Conservation (phyloP, 73 alveolate species). For the Paramecium octaurelia region DNA sequence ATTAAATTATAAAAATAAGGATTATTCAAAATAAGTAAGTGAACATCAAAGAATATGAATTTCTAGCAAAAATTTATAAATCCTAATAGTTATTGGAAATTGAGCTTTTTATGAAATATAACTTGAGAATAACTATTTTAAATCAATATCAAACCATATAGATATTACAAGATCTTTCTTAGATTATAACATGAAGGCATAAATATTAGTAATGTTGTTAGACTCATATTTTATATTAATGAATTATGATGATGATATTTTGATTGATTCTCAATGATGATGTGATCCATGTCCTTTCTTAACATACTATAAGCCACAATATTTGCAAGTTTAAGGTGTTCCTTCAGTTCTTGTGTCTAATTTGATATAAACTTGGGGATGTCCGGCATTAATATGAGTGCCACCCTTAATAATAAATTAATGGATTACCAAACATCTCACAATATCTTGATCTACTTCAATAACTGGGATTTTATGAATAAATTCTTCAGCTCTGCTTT, state of each 20-base stretch:
- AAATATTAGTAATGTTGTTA: not conserved
- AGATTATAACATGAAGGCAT: not conserved
- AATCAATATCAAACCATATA: not conserved
- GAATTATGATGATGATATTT: not conserved
- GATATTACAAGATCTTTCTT: not conserved
- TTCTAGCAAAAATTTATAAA: not conserved
- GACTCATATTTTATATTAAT: not conserved
- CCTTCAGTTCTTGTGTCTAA: slow-evolving; percentile 65
- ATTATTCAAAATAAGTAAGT: not conserved
- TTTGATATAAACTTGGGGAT: slow-evolving; percentile 68
- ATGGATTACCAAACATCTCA: slow-evolving; percentile 62
- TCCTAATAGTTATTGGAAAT: not conserved
- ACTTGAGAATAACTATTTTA: not conserved
- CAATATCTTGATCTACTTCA: slow-evolving; percentile 64
- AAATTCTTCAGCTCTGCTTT: slow-evolving; percentile 68
- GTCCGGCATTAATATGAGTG: slow-evolving; percentile 67
- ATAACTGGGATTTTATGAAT: slow-evolving; percentile 67
- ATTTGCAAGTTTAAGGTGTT: slow-evolving; percentile 66
- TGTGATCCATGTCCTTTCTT: slow-evolving; percentile 60
- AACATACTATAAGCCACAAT: slow-evolving; percentile 68
- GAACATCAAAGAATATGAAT: not conserved
- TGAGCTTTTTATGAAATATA: not conserved
- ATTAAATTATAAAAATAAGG: not conserved
- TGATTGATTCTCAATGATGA: slow-evolving; percentile 37
- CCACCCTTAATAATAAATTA: slow-evolving; percentile 44